Evolutionary conservation across 2,329 filamentous ascomycete genomes (phyloP), one percentile per base, ranked within the genome.

Genomic region (Aspergillus versicolor): DNA sequence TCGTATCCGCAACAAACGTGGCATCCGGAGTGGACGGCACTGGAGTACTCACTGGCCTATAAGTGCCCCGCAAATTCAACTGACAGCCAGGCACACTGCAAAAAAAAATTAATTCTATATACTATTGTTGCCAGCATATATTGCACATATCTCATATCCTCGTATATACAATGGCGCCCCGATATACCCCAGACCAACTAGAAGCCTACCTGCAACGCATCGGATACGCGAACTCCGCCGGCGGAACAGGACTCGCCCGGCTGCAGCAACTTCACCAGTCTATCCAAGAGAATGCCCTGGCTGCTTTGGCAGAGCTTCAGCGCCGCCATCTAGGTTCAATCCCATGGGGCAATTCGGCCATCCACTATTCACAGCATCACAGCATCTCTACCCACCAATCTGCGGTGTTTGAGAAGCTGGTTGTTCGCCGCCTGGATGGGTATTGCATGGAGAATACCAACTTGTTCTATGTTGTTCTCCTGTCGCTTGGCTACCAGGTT

Each of bases 381-480:
- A 70, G 67, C 11, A 75, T 85, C 24, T 78, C 77, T 2, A 69
- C 84, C 40, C 75, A 84, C 49, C 75, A 79, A 1, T 69, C 80
- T 21, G 69, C 72, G 3, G 67, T 86, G 6, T 86, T 78, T 66
- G 72, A 77, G 42, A 86, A 86, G 65, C 75, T 86, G 34, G 78
- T 81, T 1, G 73, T 69, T 45, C 69, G 78, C 46, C 75, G 76
- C 5, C 69, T 82, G 32, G 83, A 84, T 24, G 84, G 84, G 1
- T 85, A 85, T 59, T 86, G 84, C 65, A 84, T 86, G 82, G 83
- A 86, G 68, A 83, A 80, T 61, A 84, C 84, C 45, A 69, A 72
- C 3, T 70, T 86, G 32, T 81, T 86, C 58, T 78, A 75, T 6
- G 77, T 75, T 3, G 70, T 85, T 12, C 65, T 86, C 45, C 73